phyloP scores from a whole-genome alignment of 2,329 filamentous ascomycete species.

The Colletotrichum shisoi region DNA sequence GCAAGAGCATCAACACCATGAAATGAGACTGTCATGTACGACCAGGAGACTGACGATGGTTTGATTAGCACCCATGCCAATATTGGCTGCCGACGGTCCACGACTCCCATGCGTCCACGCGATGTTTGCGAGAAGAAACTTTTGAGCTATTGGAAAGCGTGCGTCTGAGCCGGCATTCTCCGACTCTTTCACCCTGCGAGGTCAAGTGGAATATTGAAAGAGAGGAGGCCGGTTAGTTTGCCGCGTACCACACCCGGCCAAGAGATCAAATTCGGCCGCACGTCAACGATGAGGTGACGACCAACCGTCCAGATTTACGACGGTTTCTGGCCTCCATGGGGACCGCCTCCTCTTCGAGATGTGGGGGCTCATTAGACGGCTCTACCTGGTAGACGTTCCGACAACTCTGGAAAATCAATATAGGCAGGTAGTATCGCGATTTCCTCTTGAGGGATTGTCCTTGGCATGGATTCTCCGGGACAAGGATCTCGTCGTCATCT shows the following conservation, averaged over 20 bases:
- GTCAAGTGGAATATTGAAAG: neutral
- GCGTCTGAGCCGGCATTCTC: neutral
- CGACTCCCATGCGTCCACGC: neutral
- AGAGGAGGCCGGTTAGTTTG: neutral
- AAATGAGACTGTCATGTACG: conserved; percentile 10
- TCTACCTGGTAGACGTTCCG: neutral
- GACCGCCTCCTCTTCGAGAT: neutral
- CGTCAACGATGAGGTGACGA: neutral
- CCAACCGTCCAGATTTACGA: neutral
- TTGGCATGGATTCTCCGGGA: conserved; percentile 4
- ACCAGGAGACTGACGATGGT: conserved; percentile 6
- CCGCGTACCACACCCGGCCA: neutral
- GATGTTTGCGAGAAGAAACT: conserved; percentile 10
- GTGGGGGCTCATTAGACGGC: conserved; percentile 3
- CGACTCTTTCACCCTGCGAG: conserved; percentile 26
- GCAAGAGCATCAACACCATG: conserved; percentile 1
- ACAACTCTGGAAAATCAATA: conserved; percentile 14
- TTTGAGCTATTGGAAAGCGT: conserved; percentile 23
- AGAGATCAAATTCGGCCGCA: neutral
- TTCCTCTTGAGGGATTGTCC: conserved; percentile 9
- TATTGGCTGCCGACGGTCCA: conserved; percentile 10
- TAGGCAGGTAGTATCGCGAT: conserved; percentile 26
- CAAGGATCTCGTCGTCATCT: conserved; percentile 26
- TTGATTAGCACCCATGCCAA: conserved; percentile 33
- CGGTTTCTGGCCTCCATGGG: neutral